These are phyloP conservation scores for Neopestalotiopsis clavispora DNA, from an alignment of 2,329 filamentous ascomycete species.

Conservation along the genomic window DNA sequence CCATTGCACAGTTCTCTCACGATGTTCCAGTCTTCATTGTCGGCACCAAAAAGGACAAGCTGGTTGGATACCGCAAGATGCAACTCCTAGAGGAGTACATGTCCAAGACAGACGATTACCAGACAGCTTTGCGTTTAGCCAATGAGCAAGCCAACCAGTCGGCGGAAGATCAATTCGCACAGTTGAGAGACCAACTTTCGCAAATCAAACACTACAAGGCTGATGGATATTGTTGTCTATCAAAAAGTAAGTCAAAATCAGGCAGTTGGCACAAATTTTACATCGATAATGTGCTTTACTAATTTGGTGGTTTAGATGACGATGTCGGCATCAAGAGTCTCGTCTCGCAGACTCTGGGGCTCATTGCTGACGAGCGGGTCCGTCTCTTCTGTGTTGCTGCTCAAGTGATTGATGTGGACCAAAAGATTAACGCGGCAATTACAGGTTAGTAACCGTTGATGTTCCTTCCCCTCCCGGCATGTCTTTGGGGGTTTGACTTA, in stretches of 20 bases:
- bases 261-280: not conserved
- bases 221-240: constrained; percentile 27
- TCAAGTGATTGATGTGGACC: constrained; percentile 27
- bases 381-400: constrained; percentile 28
- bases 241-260: constrained; percentile 23
- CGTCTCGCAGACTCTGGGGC: constrained; percentile 24
- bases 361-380: constrained; percentile 27
- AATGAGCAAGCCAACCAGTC: constrained; percentile 27
- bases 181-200: not conserved
- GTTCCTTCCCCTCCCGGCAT: too few relatives aligned
- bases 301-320: constrained; percentile 23
- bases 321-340: constrained; percentile 25
- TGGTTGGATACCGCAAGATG: constrained; percentile 7
- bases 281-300: constrained; percentile 9
- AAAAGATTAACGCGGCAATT: constrained; percentile 25
- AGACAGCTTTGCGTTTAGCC: constrained; percentile 23
- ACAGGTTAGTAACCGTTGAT: constrained; percentile 12
- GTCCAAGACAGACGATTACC: constrained; percentile 23
- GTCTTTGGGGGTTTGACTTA: too few relatives aligned
- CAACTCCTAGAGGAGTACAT: constrained; percentile 30
- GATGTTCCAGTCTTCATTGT: constrained; percentile 30
- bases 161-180: constrained; percentile 1
- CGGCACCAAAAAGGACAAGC: constrained; percentile 32
- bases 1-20: constrained; percentile 25
- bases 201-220: constrained; percentile 28